Evolutionary conservation across 176 grass and related monocot species (phyloP), one percentile per base, ranked within the genome.

Genomic region (Pontederia crassipes): DNA sequence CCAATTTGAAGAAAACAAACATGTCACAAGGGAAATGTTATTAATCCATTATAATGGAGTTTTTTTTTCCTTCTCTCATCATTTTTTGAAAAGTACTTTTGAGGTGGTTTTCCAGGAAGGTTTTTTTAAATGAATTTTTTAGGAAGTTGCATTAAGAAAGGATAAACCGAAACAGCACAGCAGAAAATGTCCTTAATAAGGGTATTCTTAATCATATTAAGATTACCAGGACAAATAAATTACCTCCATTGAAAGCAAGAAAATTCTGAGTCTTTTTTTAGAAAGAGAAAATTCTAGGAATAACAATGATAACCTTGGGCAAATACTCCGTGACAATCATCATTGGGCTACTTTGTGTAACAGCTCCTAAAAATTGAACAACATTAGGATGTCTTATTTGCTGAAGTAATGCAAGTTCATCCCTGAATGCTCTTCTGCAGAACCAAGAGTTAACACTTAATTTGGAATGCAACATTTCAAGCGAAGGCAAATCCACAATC

Each of bases 311-410:
- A 82, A 98, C 93, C 93, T 98, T 98, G 45, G 79, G 93, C 74
- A 98, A 77, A 89, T 66, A 98, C 76, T 98, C 93, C 64, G 89
- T 98, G 5, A 98, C 93, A 74, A 98, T 98, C 93, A 98, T 98
- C 93, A 98, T 98, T 17, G 93, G 93, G 64, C 58, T 92, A 61
- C 87, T 92, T 74, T 98, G 93, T 77, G 93, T 98, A 66, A 98
- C 87, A 53, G 87, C 93, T 52, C 93, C 93, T 71, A 98, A 83
- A 80, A 98, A 98, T 59, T 98, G 93, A 48, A 92, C 87, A 2
- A 98, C 93, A 79, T 98, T 98, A 48, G 93, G 93, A 85, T 98
- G 93, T 13, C 93, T 81, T 76, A 98, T 79, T 66, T 88, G 77
- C 71, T 92, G 93, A 69, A 98, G 77, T 68, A 92, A 86, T 10